Conservation (phyloP, 108 stramenopile genomes). For the Fistulifera solaris region DNA sequence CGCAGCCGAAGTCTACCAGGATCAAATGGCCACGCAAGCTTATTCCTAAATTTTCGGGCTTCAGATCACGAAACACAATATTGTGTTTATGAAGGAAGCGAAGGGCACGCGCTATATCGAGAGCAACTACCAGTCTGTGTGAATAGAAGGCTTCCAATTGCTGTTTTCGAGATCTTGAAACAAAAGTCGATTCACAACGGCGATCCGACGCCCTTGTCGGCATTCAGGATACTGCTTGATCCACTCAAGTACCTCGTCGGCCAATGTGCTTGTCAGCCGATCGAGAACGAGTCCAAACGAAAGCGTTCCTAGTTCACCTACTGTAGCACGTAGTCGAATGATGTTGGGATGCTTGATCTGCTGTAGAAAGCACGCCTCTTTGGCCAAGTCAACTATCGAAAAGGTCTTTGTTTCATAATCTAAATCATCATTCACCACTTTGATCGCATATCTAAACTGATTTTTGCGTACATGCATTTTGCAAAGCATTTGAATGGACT, state of each 20-base stretch:
- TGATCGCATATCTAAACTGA: conserved; percentile 17
- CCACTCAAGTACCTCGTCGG: conserved; percentile 43
- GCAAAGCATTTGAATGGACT: no score
- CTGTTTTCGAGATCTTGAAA: background rate
- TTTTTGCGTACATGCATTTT: no score
- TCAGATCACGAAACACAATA: conserved; percentile 65
- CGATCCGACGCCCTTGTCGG: background rate
- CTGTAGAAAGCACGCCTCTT: conserved; percentile 64
- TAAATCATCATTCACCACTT: conserved; percentile 17
- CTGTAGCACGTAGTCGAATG: conserved; percentile 46
- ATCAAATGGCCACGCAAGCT: background rate
- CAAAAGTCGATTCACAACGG: background rate
- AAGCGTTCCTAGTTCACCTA: conserved; percentile 29
- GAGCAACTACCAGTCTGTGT: conserved; percentile 17
- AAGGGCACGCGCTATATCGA: conserved; percentile 48
- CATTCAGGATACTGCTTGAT: conserved; percentile 7
- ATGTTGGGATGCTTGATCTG: conserved; percentile 58
- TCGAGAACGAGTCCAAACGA: conserved; percentile 55
- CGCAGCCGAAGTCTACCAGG: conserved; percentile 16
- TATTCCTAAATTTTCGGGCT: conserved; percentile 44
- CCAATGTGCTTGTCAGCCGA: conserved; percentile 42
- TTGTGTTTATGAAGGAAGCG: conserved; percentile 47
- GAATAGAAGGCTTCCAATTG: conserved; percentile 6
- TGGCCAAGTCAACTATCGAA: conserved; percentile 43
- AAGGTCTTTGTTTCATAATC: conserved; percentile 4